Conservation (phyloP, 2,329 filamentous ascomycete species). For the Penicillium occitanis region DNA sequence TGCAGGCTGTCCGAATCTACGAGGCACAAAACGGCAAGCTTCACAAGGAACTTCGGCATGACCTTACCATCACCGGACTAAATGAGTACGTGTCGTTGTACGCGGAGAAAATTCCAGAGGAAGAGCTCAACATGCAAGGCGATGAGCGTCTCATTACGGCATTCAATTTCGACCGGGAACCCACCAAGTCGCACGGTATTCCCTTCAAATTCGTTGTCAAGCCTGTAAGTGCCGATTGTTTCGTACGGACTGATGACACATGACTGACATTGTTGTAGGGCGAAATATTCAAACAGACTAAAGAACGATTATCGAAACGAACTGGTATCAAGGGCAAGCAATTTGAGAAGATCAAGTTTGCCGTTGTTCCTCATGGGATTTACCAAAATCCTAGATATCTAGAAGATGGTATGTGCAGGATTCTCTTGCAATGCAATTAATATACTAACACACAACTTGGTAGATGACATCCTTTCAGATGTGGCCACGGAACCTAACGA, state of each 20-base stretch:
- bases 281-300: constrained; percentile 86
- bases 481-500: constrained; percentile 76
- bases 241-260: not conserved
- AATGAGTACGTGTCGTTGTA: constrained; percentile 83
- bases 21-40: constrained; percentile 82
- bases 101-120: constrained; percentile 76
- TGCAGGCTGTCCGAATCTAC: constrained; percentile 73
- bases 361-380: constrained; percentile 67
- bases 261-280: constrained; percentile 51
- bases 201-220: constrained; percentile 89
- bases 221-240: constrained; percentile 56
- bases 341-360: constrained; percentile 98
- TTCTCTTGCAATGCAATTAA: not conserved
- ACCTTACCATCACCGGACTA: constrained; percentile 73
- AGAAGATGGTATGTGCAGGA: constrained; percentile 69
- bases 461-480: constrained; percentile 50
- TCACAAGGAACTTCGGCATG: constrained; percentile 70
- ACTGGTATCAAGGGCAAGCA: constrained; percentile 97
- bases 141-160: constrained; percentile 70
- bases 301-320: constrained; percentile 87
- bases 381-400: constrained; percentile 81
- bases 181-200: constrained; percentile 77
- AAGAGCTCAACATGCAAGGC: constrained; percentile 62
- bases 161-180: constrained; percentile 91
- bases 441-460: not conserved